Conservation (phyloP, 2,329 filamentous ascomycete genomes). For the Lasiodiplodia citricola region DNA sequence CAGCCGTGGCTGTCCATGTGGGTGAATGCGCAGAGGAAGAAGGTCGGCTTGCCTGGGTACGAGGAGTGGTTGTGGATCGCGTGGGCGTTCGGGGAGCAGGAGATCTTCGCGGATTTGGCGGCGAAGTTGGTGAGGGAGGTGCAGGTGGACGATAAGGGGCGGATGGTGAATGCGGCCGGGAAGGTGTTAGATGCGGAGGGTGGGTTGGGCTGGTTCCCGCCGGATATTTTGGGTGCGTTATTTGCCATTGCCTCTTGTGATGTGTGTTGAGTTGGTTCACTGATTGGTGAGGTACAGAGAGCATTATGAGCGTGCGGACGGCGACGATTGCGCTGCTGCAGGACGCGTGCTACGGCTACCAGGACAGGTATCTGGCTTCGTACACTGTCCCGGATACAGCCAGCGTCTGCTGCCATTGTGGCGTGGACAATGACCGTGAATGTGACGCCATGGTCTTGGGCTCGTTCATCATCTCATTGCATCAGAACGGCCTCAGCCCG, state of each 20-base stretch:
- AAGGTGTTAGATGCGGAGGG: background rate
- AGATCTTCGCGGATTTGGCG: constrained; percentile 32
- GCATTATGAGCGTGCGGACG: background rate
- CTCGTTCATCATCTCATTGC: background rate
- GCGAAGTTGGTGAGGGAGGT: constrained; percentile 24
- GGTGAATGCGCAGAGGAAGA: constrained; percentile 28
- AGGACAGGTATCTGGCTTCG: background rate
- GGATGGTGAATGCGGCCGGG: background rate
- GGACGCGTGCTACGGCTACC: constrained; percentile 5
- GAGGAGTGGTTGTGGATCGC: constrained; percentile 39
- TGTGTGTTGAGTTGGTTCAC: background rate
- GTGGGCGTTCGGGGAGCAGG: constrained; percentile 33
- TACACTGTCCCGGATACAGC: background rate
- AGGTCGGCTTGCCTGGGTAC: constrained; percentile 26
- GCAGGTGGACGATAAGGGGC: background rate
- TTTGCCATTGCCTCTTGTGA: background rate
- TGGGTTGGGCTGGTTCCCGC: background rate
- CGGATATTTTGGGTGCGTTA: background rate
- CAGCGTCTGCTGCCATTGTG: background rate
- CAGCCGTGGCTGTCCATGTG: constrained; percentile 35
- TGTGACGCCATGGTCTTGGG: background rate
- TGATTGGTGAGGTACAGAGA: background rate
- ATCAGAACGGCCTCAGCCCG: background rate
- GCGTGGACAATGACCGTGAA: background rate
- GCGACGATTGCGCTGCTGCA: background rate